phyloP scores from a whole-genome alignment of 1,139 yeast genomes.

The Wickerhamiella infanticola region DNA sequence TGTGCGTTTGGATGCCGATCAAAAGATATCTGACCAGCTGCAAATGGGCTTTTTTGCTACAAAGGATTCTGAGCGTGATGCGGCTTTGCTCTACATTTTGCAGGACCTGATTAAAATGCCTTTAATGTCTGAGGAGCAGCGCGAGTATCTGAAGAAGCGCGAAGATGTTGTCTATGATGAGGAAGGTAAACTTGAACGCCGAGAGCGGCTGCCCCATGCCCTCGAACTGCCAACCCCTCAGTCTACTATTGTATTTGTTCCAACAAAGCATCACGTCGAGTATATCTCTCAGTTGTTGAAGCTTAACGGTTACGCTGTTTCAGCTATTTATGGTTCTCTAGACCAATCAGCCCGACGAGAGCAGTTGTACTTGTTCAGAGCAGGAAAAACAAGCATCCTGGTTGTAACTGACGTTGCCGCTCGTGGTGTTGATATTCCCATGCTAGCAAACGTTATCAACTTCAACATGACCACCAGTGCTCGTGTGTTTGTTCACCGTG shows the following conservation, averaged over 20 bases:
- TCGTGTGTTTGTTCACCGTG: constrained; percentile 88
- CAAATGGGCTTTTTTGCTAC: constrained; percentile 80
- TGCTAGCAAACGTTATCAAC: constrained; percentile 84
- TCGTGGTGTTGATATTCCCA: constrained; percentile 97
- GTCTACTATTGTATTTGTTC: constrained; percentile 87
- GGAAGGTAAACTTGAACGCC: constrained; percentile 28
- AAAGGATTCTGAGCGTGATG: constrained; percentile 80
- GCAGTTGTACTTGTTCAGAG: constrained; percentile 71
- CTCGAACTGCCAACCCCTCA: constrained; percentile 67
- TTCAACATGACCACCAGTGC: constrained; percentile 84
- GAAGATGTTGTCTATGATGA: constrained; percentile 31
- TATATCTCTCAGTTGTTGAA: constrained; percentile 56
- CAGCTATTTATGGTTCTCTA: constrained; percentile 84
- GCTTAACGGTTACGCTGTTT: constrained; percentile 69
- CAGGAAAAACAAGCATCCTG: constrained; percentile 65
- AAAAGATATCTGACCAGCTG: constrained; percentile 74
- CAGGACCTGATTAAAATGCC: constrained; percentile 84
- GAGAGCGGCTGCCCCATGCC: constrained; percentile 57
- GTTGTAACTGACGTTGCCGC: constrained; percentile 99
- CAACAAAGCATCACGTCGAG: constrained; percentile 96
- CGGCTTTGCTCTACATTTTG: constrained; percentile 55
- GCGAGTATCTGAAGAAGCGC: constrained; percentile 35
- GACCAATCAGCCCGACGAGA: constrained; percentile 91
- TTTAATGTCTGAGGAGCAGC: constrained; percentile 39
- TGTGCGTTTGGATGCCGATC: constrained; percentile 82